phyloP scores from a whole-genome alignment of 169 alveolate species.

The Plasmodium billcollinsi region DNA sequence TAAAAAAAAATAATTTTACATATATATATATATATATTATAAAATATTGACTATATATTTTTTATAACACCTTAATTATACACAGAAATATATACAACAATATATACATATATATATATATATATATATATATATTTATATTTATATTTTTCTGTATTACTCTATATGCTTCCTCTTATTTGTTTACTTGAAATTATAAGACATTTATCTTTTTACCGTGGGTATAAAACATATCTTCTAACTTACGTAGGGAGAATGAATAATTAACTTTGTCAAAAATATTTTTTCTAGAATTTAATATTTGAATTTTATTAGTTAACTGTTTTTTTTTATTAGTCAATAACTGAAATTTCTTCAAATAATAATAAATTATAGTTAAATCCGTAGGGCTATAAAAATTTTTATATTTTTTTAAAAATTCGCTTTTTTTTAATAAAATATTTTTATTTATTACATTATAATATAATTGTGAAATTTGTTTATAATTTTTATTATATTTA shows the following conservation, averaged over 20 bases:
- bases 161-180: not conserved
- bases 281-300: conserved; percentile 54
- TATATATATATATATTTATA: conserved; percentile 13
- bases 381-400: conserved; percentile 55
- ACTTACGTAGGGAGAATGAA: conserved; percentile 44
- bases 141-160: not conserved
- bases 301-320: conserved; percentile 31
- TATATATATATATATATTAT: not conserved
- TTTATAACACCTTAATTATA: not conserved
- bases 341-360: conserved; percentile 59
- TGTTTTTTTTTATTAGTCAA: conserved; percentile 51
- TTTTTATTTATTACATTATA: conserved; percentile 60
- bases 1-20: not conserved
- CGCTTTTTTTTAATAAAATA: conserved; percentile 46
- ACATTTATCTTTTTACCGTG: conserved; percentile 71
- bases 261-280: conserved; percentile 51
- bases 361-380: conserved; percentile 56
- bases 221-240: conserved; percentile 63
- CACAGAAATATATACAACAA: not conserved
- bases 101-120: conserved; percentile 4
- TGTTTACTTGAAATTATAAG: conserved; percentile 7
- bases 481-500: conserved; percentile 57
- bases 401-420: conserved; percentile 64
- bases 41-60: not conserved
- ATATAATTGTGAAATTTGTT: conserved; percentile 43